Conservation (phyloP, 176 grass and related monocot species). For the Elaeis guineensis region DNA sequence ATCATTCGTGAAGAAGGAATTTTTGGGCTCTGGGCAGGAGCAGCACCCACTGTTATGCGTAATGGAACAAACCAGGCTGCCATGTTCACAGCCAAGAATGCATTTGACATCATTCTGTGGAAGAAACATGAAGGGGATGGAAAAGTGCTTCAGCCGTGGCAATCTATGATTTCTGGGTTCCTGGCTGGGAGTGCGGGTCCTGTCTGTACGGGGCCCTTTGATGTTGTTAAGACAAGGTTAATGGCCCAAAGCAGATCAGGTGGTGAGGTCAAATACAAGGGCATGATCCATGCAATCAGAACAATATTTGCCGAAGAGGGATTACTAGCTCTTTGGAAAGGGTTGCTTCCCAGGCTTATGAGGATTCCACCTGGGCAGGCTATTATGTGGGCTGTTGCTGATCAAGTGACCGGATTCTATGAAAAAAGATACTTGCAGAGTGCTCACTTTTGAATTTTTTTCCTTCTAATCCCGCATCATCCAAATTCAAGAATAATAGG, state of each 20-base stretch:
- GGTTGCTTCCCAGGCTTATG: conserved; percentile 92
- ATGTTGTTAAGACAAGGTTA: conserved; percentile 85
- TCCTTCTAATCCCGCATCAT: no score
- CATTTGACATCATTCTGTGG: conserved; percentile 79
- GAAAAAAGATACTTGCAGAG: conserved; percentile 47
- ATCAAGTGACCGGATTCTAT: conserved; percentile 91
- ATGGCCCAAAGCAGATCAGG: conserved; percentile 83
- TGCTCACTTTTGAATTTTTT: conserved; percentile 29
- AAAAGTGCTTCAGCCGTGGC: conserved; percentile 76
- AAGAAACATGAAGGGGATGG: conserved; percentile 90
- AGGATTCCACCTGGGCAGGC: conserved; percentile 99
- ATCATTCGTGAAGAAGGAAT: conserved; percentile 77
- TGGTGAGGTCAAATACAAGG: conserved; percentile 57
- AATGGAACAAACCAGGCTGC: conserved; percentile 74
- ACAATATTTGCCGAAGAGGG: conserved; percentile 85
- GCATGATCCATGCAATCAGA: conserved; percentile 68
- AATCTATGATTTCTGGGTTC: conserved; percentile 95
- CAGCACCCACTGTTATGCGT: conserved; percentile 55
- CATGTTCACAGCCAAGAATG: conserved; percentile 96
- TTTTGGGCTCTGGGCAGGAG: conserved; percentile 76
- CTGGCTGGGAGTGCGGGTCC: conserved; percentile 92
- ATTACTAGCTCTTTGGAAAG: conserved; percentile 69
- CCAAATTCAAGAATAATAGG: no score
- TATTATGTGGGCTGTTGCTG: conserved; percentile 92
- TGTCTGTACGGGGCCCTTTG: conserved; percentile 81